phyloP scores from a whole-genome alignment of 2,329 filamentous ascomycete genomes.

The Plenodomus tracheiphilus region DNA sequence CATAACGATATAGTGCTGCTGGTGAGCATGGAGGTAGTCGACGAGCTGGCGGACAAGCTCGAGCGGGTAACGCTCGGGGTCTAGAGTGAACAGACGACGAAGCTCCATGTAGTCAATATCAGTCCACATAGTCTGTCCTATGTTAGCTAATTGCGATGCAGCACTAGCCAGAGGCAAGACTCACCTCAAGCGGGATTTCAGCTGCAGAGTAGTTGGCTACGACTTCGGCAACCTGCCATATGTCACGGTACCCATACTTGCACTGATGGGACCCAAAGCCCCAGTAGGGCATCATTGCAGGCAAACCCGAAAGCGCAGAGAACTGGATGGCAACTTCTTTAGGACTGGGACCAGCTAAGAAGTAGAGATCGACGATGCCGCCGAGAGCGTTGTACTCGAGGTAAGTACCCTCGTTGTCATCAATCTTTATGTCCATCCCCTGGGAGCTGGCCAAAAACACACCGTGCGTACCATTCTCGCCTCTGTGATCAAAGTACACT shows the following conservation, averaged over 20 bases:
- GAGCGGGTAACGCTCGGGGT: conserved; percentile 66
- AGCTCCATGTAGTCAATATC: conserved; percentile 71
- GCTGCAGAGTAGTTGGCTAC: conserved; percentile 69
- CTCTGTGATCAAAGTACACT: conserved; percentile 74
- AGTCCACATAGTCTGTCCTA: conserved; percentile 71
- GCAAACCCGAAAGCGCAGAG: conserved; percentile 51
- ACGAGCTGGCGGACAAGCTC: conserved; percentile 66
- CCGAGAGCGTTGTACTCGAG: conserved; percentile 80
- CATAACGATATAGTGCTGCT: conserved; percentile 77
- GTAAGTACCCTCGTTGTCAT: conserved; percentile 67
- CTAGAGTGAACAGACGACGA: conserved; percentile 65
- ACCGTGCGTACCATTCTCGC: conserved; percentile 44
- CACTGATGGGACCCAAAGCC: conserved; percentile 57
- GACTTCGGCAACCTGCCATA: conserved; percentile 66
- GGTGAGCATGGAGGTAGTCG: conserved; percentile 64
- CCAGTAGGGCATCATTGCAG: conserved; percentile 58
- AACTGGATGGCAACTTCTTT: conserved; percentile 54
- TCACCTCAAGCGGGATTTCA: conserved; percentile 56
- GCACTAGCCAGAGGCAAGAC: not conserved
- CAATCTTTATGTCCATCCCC: conserved; percentile 73
- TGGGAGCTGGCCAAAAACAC: conserved; percentile 40
- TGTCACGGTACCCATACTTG: conserved; percentile 57
- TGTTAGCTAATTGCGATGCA: not conserved
- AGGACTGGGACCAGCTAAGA: conserved; percentile 53
- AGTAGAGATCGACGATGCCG: conserved; percentile 73